Evolutionary conservation across 768 basidiomycete genomes (phyloP).

Genomic region (Lentinula detonsa): DNA sequence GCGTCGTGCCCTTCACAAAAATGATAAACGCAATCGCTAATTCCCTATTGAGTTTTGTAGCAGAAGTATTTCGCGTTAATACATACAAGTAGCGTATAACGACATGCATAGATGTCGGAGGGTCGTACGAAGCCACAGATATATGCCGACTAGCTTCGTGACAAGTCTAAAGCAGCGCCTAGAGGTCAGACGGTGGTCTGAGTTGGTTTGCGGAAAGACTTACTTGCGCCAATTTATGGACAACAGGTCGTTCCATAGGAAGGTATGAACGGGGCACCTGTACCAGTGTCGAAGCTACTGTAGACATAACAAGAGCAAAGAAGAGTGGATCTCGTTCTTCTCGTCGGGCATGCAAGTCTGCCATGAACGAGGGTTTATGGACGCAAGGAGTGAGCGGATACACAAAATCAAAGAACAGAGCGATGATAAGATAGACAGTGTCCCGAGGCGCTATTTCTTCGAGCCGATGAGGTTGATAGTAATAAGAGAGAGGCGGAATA

Average conservation of each 20-base stretch:
- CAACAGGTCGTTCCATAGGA: conserved; percentile 78
- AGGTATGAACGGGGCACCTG: conserved; percentile 87
- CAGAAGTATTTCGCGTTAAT: not conserved
- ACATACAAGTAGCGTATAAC: conserved; percentile 86
- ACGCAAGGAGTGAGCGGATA: conserved; percentile 88
- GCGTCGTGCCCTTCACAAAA: conserved; percentile 87
- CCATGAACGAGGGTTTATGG: conserved; percentile 88
- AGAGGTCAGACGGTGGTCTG: not conserved
- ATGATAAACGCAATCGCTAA: conserved; percentile 78
- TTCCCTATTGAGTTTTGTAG: not conserved
- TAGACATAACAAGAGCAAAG: conserved; percentile 86
- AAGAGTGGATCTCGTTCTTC: conserved; percentile 89
- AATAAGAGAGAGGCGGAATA: conserved; percentile 62
- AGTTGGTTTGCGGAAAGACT: not conserved
- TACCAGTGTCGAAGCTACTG: conserved; percentile 80
- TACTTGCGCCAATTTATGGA: conserved; percentile 73
- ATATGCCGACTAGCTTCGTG: conserved; percentile 81
- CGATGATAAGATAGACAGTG: conserved; percentile 75
- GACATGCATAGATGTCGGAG: conserved; percentile 78
- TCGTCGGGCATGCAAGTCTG: conserved; percentile 72
- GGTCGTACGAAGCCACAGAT: conserved; percentile 75
- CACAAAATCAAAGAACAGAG: conserved; percentile 91
- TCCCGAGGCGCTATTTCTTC: conserved; percentile 81
- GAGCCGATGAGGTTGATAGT: conserved; percentile 69
- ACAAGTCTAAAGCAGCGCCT: conserved; percentile 44